phyloP scores from a whole-genome alignment of 306 rosid species.

The Pueraria montana region DNA sequence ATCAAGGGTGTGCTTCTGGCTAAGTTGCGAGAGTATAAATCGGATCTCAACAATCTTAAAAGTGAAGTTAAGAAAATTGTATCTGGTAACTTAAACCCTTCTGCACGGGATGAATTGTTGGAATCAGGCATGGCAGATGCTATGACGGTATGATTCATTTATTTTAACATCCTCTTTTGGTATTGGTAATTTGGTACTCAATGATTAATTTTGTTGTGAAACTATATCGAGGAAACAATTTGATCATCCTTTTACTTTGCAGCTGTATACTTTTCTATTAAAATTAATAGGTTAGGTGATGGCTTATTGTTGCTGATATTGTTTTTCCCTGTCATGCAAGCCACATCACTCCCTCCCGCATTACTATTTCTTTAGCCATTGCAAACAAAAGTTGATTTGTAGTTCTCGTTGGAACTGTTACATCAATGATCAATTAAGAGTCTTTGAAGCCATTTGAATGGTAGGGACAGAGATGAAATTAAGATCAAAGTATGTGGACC shows the following conservation, averaged over 20 bases:
- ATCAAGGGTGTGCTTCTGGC: constrained; percentile 84
- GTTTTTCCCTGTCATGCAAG: constrained; percentile 26
- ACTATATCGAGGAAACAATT: constrained; percentile 23
- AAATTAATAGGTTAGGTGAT: neutral
- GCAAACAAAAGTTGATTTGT: neutral
- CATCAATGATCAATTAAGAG: neutral
- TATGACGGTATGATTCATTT: constrained; percentile 70
- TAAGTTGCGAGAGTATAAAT: constrained; percentile 93
- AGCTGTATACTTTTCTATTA: neutral
- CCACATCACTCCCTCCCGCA: constrained; percentile 11
- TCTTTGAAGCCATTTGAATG: constrained; percentile 15
- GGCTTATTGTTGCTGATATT: constrained; percentile 20
- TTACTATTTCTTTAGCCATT: constrained; percentile 1
- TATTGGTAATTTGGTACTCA: constrained; percentile 1
- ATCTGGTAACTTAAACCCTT: constrained; percentile 73
- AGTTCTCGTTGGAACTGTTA: neutral
- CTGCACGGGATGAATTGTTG: constrained; percentile 92
- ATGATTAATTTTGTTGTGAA: constrained; percentile 29
- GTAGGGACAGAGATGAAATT: constrained; percentile 5
- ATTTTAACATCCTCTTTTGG: constrained; percentile 18
- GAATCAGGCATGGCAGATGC: constrained; percentile 98
- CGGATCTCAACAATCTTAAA: constrained; percentile 92
- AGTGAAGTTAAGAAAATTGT: constrained; percentile 81
- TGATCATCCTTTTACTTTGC: neutral
- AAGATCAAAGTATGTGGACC: neutral